Conservation (phyloP, 139 green algal species). For the Penium margaritaceum region DNA sequence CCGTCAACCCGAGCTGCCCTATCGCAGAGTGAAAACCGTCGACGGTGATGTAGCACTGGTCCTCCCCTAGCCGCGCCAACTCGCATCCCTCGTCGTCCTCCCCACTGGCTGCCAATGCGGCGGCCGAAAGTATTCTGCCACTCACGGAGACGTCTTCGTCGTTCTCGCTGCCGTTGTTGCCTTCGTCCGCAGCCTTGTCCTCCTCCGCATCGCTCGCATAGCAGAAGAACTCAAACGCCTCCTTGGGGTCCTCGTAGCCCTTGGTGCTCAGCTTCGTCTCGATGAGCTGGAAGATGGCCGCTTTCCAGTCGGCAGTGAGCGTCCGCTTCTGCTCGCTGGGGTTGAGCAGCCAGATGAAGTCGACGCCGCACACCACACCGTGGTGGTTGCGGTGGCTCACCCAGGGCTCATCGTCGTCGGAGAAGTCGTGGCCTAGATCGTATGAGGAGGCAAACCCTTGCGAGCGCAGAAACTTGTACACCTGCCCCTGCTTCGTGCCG, state of each 20-base stretch:
- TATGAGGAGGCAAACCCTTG: conserved; percentile 43
- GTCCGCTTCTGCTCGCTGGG: conserved; percentile 21
- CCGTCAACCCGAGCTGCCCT: conserved; percentile 23
- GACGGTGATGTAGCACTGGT: neutral
- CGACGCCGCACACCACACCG: conserved; percentile 34
- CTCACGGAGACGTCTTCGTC: too few relatives aligned
- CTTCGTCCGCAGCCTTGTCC: too few relatives aligned
- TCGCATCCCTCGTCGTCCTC: neutral
- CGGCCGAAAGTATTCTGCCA: too few relatives aligned
- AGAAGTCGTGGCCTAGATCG: conserved; percentile 3
- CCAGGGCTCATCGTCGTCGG: conserved; percentile 18
- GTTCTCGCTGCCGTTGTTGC: too few relatives aligned
- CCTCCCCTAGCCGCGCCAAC: neutral
- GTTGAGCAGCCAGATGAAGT: conserved; percentile 48
- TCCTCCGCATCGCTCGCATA: neutral
- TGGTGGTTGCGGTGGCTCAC: conserved; percentile 43
- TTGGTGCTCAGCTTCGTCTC: neutral
- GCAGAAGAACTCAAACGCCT: neutral
- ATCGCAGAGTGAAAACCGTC: neutral
- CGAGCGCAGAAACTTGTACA: conserved; percentile 37
- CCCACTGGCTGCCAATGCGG: too few relatives aligned
- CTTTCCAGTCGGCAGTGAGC: conserved; percentile 35
- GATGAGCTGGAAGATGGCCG: conserved; percentile 41
- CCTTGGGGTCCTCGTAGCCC: neutral
- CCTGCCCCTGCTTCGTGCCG: conserved; percentile 27